Conservation (phyloP, 805 yeast species). For the Cyberlindnera misumaiensis region DNA sequence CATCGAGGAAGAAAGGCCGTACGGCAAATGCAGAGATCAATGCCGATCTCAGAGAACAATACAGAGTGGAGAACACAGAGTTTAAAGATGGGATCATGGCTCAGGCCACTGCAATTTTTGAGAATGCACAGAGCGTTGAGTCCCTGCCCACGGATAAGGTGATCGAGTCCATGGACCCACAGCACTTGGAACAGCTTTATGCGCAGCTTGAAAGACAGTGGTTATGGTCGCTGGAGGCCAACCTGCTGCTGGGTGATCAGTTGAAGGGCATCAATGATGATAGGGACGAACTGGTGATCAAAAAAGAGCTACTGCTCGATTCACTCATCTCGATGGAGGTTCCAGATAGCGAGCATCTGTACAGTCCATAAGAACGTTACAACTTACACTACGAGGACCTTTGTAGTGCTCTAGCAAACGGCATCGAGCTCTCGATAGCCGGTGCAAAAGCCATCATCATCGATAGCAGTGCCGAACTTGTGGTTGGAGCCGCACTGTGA, state of each 20-base stretch:
- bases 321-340: slow-evolving; percentile 32
- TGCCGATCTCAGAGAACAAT: slow-evolving; percentile 15
- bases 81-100: slow-evolving; percentile 4
- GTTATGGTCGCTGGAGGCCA: slow-evolving; percentile 33
- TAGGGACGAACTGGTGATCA: slow-evolving; percentile 30
- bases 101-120: slow-evolving; percentile 7
- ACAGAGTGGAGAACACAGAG: slow-evolving; percentile 8
- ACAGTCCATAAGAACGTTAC: background rate
- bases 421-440: too few species aligned
- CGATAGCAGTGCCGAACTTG: too few species aligned
- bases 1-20: slow-evolving; percentile 21
- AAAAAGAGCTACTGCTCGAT: slow-evolving; percentile 38
- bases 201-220: slow-evolving; percentile 27
- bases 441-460: too few species aligned
- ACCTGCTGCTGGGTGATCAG: slow-evolving; percentile 29
- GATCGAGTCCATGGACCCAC: slow-evolving; percentile 8
- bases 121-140: slow-evolving; percentile 9
- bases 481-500: too few species aligned
- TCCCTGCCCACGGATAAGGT: slow-evolving; percentile 15
- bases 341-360: slow-evolving; percentile 5
- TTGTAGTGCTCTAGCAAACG: too few species aligned
- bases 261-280: slow-evolving; percentile 26
- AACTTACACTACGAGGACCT: background rate
- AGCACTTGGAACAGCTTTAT: slow-evolving; percentile 19
- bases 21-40: slow-evolving; percentile 22